Percentiles rank a stretch among this genome's conserved stretches.
These are phyloP conservation scores for Trypanosoma theileri DNA, from an alignment of 208 protist genomes.

Conservation along the genomic window DNA sequence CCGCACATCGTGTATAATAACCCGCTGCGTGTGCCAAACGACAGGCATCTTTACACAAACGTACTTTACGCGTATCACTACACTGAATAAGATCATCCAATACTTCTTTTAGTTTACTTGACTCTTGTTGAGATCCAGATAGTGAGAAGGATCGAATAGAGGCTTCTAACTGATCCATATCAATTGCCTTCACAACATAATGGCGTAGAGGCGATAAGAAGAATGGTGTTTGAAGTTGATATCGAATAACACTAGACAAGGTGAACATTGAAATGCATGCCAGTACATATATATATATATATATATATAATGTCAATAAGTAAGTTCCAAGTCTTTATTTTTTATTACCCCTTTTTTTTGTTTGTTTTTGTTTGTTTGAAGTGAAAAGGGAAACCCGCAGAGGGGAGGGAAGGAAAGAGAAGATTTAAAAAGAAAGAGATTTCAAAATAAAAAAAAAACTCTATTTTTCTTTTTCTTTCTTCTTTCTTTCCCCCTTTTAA, in stretches of 20 bases:
- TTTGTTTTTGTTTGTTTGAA: too few species aligned
- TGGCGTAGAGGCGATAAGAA: neutral
- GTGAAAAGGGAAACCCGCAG: too few species aligned
- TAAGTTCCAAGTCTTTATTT: too few species aligned
- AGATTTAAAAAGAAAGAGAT: too few species aligned
- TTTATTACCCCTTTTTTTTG: too few species aligned
- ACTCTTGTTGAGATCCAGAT: neutral
- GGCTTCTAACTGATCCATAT: slow-evolving; percentile 20
- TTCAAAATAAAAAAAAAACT: too few species aligned
- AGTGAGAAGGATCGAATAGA: slow-evolving; percentile 12
- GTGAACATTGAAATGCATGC: slow-evolving; percentile 17
- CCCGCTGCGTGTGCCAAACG: slow-evolving; percentile 29
- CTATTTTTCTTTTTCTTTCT: too few species aligned
- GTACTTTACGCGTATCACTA: slow-evolving; percentile 23
- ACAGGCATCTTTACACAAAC: slow-evolving; percentile 29
- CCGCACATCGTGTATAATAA: slow-evolving; percentile 30
- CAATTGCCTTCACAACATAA: neutral
- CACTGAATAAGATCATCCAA: slow-evolving; percentile 28
- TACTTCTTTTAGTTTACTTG: slow-evolving; percentile 14
- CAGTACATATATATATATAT: neutral
- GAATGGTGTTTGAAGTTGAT: slow-evolving; percentile 5
- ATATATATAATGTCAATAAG: neutral
- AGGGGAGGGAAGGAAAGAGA: too few species aligned
- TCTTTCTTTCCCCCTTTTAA: too few species aligned
- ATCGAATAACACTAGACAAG: neutral